Conservation (phyloP, 441 rosid species). For the Adansonia gregorii region DNA sequence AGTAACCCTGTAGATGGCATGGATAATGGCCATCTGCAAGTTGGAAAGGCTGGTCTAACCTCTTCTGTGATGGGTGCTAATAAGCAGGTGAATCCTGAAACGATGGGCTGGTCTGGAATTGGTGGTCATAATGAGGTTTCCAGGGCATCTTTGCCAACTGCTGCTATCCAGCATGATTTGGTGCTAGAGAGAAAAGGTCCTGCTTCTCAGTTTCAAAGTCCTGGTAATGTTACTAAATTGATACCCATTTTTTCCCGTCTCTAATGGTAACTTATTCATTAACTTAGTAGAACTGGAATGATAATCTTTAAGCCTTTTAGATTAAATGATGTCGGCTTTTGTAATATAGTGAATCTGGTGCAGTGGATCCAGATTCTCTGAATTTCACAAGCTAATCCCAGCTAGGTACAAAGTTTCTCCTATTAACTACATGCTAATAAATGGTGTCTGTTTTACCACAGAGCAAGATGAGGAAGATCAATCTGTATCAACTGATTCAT, state of each 20-base stretch:
- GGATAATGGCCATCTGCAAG: constrained; percentile 49
- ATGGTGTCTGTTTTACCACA: constrained; percentile 39
- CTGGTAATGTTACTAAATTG: constrained; percentile 29
- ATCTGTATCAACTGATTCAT: constrained; percentile 45
- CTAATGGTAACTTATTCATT: constrained; percentile 23
- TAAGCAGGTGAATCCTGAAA: constrained; percentile 52
- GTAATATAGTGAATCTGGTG: not conserved
- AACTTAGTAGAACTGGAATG: constrained; percentile 6
- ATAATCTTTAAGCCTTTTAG: constrained; percentile 9
- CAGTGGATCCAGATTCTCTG: constrained; percentile 31
- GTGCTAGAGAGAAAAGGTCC: constrained; percentile 43
- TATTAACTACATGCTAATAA: constrained; percentile 35
- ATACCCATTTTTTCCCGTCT: not conserved
- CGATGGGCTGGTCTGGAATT: constrained; percentile 53
- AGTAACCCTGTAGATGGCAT: constrained; percentile 37
- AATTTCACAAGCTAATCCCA: constrained; percentile 32
- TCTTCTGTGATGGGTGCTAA: constrained; percentile 45
- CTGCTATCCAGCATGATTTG: constrained; percentile 46
- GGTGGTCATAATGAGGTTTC: constrained; percentile 47
- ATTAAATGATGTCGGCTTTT: not conserved
- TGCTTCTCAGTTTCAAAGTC: constrained; percentile 42
- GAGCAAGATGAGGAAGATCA: constrained; percentile 67
- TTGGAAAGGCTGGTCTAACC: constrained; percentile 46
- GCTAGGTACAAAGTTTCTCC: constrained; percentile 29
- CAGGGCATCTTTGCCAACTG: constrained; percentile 40